A percentile compares a stretch with the other conserved stretches of the same genome.
phyloP scores from a whole-genome alignment of 805 yeast genomes.

The Hanseniaspora nectarophila region DNA sequence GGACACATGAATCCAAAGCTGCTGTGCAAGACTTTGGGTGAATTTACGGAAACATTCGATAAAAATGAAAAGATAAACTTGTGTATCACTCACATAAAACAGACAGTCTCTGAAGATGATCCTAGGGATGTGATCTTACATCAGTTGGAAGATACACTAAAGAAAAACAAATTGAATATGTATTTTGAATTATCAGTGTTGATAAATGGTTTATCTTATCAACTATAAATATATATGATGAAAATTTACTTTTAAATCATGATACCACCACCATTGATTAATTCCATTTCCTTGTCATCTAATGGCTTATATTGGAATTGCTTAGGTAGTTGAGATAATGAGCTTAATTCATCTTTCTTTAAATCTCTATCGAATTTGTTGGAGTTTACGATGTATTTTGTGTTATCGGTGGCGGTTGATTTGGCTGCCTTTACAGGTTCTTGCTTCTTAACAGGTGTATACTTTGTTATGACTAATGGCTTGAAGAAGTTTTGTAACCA shows the following conservation, averaged over 20 bases:
- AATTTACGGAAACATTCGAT: constrained; percentile 13
- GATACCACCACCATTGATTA: constrained; percentile 77
- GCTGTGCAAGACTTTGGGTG: constrained; percentile 44
- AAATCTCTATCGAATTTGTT: constrained; percentile 30
- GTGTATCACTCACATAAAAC: constrained; percentile 18
- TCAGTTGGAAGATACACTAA: neutral
- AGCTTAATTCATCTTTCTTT: constrained; percentile 31
- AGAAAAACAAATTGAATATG: neutral
- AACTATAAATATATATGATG: neutral
- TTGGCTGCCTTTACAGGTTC: neutral
- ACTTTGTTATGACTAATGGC: constrained; percentile 34
- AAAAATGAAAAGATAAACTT: constrained; percentile 19
- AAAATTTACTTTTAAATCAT: neutral
- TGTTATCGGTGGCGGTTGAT: neutral
- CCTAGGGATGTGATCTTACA: constrained; percentile 6
- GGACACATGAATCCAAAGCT: constrained; percentile 72
- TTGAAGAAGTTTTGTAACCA: constrained; percentile 24
- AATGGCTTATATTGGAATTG: constrained; percentile 60
- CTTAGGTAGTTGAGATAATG: constrained; percentile 56
- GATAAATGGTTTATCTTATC: constrained; percentile 5
- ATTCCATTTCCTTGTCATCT: constrained; percentile 60
- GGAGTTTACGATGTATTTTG: constrained; percentile 16
- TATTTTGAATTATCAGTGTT: constrained; percentile 6
- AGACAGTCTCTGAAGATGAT: neutral
- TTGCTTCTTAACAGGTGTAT: constrained; percentile 34